Conservation (phyloP, 1,284 basidiomycete genomes). For the Limonomyces culmigenus region DNA sequence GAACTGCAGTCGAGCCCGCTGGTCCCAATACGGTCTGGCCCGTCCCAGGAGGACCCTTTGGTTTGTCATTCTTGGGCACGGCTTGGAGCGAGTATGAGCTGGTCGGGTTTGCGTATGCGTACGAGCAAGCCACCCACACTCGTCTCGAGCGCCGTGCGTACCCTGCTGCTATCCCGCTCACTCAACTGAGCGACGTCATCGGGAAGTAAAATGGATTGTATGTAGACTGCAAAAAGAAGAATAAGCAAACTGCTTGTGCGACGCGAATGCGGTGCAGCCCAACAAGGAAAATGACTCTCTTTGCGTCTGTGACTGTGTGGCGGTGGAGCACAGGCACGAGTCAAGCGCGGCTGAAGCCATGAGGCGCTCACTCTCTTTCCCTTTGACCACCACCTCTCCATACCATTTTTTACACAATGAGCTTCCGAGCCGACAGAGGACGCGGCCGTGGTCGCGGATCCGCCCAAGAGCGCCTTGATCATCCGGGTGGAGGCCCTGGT, state of each 20-base stretch:
- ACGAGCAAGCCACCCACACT: conserved; percentile 45
- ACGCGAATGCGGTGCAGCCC: no score
- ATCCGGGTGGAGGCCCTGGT: not conserved
- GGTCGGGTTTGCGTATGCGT: conserved; percentile 43
- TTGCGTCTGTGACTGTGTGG: no score
- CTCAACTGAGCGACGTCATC: conserved; percentile 37
- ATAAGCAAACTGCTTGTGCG: not conserved
- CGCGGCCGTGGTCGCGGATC: not conserved
- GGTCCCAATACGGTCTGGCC: conserved; percentile 22
- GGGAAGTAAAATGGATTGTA: conserved; percentile 3
- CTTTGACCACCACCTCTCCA: not conserved
- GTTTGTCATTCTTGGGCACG: conserved; percentile 44
- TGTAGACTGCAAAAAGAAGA: no score
- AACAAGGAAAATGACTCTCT: no score
- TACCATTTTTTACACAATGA: not conserved
- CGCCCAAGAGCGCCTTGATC: not conserved
- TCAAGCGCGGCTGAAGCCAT: no score
- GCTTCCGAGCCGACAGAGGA: conserved; percentile 1
- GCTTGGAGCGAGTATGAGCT: conserved; percentile 46
- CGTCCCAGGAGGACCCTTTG: conserved; percentile 44
- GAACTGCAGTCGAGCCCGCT: not conserved
- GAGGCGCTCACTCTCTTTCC: not conserved
- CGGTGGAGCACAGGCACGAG: no score
- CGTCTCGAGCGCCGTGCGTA: conserved; percentile 33
- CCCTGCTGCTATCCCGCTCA: conserved; percentile 37